Base-by-base conservation (phyloP, 2,329 filamentous ascomycete species). In the Phoma sp. region DNA sequence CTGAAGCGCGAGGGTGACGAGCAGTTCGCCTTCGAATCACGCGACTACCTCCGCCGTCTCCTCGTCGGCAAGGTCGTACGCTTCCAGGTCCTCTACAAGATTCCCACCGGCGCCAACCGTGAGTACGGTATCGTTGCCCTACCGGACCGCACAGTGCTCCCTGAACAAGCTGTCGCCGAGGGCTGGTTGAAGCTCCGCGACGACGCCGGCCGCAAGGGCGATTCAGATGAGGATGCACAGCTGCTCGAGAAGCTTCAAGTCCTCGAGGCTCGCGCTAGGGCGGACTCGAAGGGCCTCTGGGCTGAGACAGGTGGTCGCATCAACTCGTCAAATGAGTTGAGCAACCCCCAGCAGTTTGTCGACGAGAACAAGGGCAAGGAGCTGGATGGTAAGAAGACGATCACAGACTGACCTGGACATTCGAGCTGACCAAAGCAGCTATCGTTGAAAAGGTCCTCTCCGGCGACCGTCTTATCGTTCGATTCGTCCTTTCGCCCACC, bases 101-200 rank as follows among this genome's bases (percentile, higher is more conserved):
- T 98, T 57, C 92, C 94, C 15, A 89, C 87, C 51, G 84, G 84
- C 58, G 80, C 77, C 44, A 89, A 91, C 61, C 88, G 92, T 64
- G 94, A 99, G 73, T 99, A 97, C 72, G 95, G 94, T 62, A 84
- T 87, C 61, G 88, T 92, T 57, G 85, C 85, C 61, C 82, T 97
- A 48, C 87, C 89, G 59, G 89, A 91, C 68, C 92, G 92, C 58
- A 69, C 68, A 31, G 64, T 71, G 19, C 77, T 99, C 45, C 93
- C 95, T 17, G 92, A 98, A 61, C 86, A 90, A 60, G 84, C 90
- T 54, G 86, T 98, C 61, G 88, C 91, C 71, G 91, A 92, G 68
- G 95, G 95, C 63, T 97, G 93, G 92, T 80, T 92, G 61, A 96
- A 95, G 79, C 85, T 99, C 57, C 88, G 95, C 61, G 95, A 99